Base-by-base conservation (phyloP, 176 grass and related monocot species). In the Oryza coarctata region DNA sequence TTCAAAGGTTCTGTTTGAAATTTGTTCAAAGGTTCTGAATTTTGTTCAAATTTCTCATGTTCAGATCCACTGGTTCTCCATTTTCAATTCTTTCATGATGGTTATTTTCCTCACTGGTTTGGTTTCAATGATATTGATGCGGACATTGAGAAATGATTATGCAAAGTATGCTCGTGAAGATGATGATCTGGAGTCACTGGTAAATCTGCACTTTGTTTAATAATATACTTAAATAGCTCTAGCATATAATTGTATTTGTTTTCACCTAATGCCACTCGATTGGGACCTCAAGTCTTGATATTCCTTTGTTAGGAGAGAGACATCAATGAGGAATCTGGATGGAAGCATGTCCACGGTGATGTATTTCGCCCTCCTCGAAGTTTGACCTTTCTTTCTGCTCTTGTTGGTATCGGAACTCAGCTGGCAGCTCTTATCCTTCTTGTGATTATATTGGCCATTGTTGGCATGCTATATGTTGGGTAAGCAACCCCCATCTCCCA, bases 11-110 rank as follows among this genome's bases (percentile, higher is more conserved):
- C 30, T 30, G 9, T 86, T 89, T 55, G 76, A 57, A 77, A 63
- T 78, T 66, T 63, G 52, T n/a, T 79, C 15, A 44, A 78, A 49
- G 41, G 17, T 61, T 41, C 64, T 90, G 47, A 87, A 2, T 65
- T 73, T 9, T 85, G 17, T 47, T 74, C 31, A 40, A 33, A 23
- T 76, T 52, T 85, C 34, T 77, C 26, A 45, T 89, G 63, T 71
- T 71, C 92, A 98, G 95, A 98, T 98, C 82, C 95, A 98, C 65
- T 98, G 95, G 95, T 98, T 98, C 84, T 98, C 95, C 47, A 95
- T 98, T 78, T 98, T 95, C 90, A 98, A 98, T 91, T 98, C 95
- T 39, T 98, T 98, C 70, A 98, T 98, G 95, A 98, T 98, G 95
- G 95, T 98, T 90, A 98, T 98, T 88, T 98, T 98, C 80, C 92